Percentiles rank a stretch among this genome's conserved stretches.
Evolutionary conservation across 139 green algal species (phyloP).

Genomic region (Chlamydomonas incerta): DNA sequence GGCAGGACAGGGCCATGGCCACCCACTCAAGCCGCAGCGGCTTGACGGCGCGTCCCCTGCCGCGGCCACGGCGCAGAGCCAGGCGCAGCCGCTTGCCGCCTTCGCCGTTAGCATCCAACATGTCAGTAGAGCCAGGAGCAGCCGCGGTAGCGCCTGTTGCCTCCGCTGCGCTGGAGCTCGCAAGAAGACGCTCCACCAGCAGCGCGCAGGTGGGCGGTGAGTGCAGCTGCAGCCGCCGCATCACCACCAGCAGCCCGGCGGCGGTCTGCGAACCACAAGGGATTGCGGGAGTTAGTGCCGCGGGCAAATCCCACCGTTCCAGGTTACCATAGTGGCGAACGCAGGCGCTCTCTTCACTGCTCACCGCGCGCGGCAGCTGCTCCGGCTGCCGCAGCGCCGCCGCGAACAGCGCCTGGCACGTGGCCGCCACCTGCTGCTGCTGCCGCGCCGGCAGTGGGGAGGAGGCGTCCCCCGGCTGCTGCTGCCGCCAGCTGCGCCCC

Average conservation of each 20-base stretch:
- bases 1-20: background rate
- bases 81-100: background rate
- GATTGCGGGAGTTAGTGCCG: no score
- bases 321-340: no score
- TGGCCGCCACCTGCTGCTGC: background rate
- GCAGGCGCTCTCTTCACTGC: no score
- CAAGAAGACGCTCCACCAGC: background rate
- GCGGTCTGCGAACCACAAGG: slow-evolving; percentile 12
- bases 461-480: background rate
- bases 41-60: background rate
- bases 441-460: background rate
- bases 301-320: no score
- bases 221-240: slow-evolving; percentile 4
- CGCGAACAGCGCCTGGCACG: background rate
- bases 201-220: background rate
- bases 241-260: slow-evolving; percentile 6
- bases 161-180: no score
- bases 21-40: background rate
- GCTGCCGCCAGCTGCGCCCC: background rate
- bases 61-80: background rate
- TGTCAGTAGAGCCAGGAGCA: no score
- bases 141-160: no score
- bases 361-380: background rate
- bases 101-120: background rate
- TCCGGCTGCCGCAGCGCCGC: background rate